Conservation (phyloP, 2,329 filamentous ascomycete species). For the Pyrenophora graminea region DNA sequence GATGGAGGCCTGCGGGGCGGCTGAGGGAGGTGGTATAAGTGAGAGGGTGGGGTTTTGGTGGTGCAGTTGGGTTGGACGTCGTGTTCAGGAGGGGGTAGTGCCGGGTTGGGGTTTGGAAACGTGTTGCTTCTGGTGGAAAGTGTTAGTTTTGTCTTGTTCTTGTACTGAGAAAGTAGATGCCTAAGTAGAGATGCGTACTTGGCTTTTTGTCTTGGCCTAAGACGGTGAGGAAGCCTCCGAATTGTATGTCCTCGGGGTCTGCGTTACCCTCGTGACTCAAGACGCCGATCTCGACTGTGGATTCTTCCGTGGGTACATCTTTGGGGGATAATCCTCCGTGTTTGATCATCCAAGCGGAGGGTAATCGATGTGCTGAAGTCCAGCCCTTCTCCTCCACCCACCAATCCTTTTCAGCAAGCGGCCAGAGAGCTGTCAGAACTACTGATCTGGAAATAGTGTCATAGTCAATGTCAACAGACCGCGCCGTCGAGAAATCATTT, state of each 20-base stretch:
- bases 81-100: constrained; percentile 62
- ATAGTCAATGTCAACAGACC: constrained; percentile 76
- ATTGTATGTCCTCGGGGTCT: constrained; percentile 73
- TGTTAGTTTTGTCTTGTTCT: not conserved
- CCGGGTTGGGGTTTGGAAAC: constrained; percentile 86
- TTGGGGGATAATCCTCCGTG: constrained; percentile 20
- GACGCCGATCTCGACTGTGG: constrained; percentile 79
- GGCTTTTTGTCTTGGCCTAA: constrained; percentile 74
- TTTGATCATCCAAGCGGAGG: constrained; percentile 40
- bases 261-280: constrained; percentile 67
- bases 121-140: constrained; percentile 62
- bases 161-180: not conserved
- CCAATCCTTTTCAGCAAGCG: constrained; percentile 16
- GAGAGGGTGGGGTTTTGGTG: constrained; percentile 52
- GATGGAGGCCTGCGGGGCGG: constrained; percentile 80
- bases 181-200: constrained; percentile 46
- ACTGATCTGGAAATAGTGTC: constrained; percentile 69
- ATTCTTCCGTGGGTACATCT: constrained; percentile 33
- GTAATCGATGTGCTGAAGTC: constrained; percentile 28
- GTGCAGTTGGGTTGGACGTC: constrained; percentile 17
- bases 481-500: constrained; percentile 57
- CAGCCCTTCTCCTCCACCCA: constrained; percentile 40
- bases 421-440: constrained; percentile 69
- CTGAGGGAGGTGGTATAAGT: constrained; percentile 68
- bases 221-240: constrained; percentile 78